Base-by-base conservation (phyloP, 2,329 filamentous ascomycete species). In the Chaetomium strumarium region DNA sequence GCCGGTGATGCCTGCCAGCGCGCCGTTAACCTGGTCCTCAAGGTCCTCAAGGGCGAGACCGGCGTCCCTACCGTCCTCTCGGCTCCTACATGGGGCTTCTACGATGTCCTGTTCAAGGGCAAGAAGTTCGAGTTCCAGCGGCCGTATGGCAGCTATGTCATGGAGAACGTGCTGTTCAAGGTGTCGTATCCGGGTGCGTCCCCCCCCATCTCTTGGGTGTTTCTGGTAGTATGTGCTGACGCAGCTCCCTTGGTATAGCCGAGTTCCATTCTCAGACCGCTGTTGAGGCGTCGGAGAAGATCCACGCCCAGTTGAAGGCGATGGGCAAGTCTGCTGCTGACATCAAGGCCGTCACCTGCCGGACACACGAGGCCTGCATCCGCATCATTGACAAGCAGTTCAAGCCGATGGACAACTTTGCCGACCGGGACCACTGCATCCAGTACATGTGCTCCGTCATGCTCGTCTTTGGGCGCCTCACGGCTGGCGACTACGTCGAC, bases 91-190 rank as follows among this genome's bases (percentile, higher is more conserved):
- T 99, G 93, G 93, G 93, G 93, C 55, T 99, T 97, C 81, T 99
- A 99, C 75, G 93, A 99, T 68, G 91, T 97, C 60, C 81, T 95
- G 59, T 99, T 97, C 80, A 89, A 91, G 77, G 90, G 90, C 74
- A 90, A 95, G 66, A 88, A 88, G 73, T 99, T 99, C 70, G 78
- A 90, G 71, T 99, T 96, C 80, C 92, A 97, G 79, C 85, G 93
- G 58, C 84, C 86, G 54, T 99, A 99, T 68, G 92, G 91, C 68
- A 95, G 88, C 78, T 99, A 99, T 72, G 93, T 99, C 62, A 99
- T 99, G 93, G 93, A 99, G 83, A 99, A 97, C 67, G 90, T 99
- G 56, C 84, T 99, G 59, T 99, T 99, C 86, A 99, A 99, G 83
- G 93, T 99, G 56, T 99, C 93, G 42, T 97, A 96, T 71, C 92